phyloP scores from a whole-genome alignment of 2,329 filamentous ascomycete genomes.

The Epichloe aotearoae region DNA sequence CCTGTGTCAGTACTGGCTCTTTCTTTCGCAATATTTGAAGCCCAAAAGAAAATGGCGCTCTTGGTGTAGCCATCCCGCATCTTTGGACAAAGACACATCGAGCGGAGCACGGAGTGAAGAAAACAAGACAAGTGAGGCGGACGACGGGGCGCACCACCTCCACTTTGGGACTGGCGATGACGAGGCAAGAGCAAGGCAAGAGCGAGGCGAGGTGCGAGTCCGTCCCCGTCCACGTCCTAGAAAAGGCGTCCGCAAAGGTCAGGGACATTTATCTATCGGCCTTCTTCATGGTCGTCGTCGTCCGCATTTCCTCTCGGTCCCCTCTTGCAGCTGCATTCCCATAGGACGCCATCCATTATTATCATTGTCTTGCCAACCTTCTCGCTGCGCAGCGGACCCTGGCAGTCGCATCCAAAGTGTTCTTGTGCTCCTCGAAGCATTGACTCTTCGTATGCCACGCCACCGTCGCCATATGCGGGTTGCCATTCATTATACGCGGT shows the following conservation, averaged over 20 bases:
- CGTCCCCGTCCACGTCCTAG: not conserved
- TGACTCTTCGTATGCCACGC: no score
- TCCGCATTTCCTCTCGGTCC: not conserved
- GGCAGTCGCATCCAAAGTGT: not conserved
- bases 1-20: not conserved
- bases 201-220: not conserved
- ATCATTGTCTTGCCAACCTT: no score
- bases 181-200: not conserved
- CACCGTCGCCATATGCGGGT: not conserved
- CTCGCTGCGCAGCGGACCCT: not conserved
- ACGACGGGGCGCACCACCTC: slow-evolving; percentile 1
- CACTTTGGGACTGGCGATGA: not conserved
- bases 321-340: not conserved
- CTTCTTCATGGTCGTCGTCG: not conserved
- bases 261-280: no score
- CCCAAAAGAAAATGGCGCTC: not conserved
- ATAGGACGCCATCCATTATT: not conserved
- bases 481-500: not conserved
- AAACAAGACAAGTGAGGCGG: slow-evolving; percentile 1
- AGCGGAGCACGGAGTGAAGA: not conserved
- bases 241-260: not conserved
- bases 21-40: not conserved
- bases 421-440: no score
- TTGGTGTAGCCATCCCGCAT: not conserved
- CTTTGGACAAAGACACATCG: not conserved